Percentiles rank a stretch among this genome's conserved stretches.
Evolutionary conservation across 202 grass and related monocot species (phyloP).

Genomic region (Dendrocalamus latiflorus): DNA sequence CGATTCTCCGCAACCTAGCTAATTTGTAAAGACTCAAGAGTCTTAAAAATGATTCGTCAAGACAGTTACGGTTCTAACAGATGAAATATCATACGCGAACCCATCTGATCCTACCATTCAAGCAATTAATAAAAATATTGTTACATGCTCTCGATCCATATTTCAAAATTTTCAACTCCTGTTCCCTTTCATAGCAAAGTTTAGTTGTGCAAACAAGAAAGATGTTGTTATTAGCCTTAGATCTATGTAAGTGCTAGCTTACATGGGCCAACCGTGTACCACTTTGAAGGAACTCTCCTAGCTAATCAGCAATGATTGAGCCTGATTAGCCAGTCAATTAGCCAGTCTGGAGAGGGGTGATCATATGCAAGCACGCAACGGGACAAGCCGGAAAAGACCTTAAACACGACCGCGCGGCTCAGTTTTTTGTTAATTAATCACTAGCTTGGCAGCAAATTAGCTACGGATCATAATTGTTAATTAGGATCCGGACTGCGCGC

Average conservation of each 20-base stretch:
- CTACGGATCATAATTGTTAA: no score
- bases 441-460: no score
- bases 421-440: no score
- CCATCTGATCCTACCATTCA: not conserved
- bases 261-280: constrained; percentile 20
- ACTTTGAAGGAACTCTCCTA: not conserved
- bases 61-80: not conserved
- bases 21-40: no score
- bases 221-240: not conserved
- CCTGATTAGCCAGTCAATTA: constrained; percentile 20
- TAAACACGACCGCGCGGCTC: no score
- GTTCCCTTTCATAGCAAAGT: not conserved
- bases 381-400: no score
- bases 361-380: no score
- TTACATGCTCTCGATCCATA: no score
- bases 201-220: not conserved
- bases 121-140: no score
- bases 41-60: not conserved
- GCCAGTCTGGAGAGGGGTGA: constrained; percentile 26
- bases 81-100: not conserved
- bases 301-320: constrained; percentile 23
- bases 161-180: not conserved
- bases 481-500: no score
- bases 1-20: no score
- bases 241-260: not conserved